A percentile compares a stretch with the other conserved stretches of the same genome.
Evolutionary conservation across 176 grass and related monocot genomes (phyloP).

Genomic region (Musa schizocarpa): DNA sequence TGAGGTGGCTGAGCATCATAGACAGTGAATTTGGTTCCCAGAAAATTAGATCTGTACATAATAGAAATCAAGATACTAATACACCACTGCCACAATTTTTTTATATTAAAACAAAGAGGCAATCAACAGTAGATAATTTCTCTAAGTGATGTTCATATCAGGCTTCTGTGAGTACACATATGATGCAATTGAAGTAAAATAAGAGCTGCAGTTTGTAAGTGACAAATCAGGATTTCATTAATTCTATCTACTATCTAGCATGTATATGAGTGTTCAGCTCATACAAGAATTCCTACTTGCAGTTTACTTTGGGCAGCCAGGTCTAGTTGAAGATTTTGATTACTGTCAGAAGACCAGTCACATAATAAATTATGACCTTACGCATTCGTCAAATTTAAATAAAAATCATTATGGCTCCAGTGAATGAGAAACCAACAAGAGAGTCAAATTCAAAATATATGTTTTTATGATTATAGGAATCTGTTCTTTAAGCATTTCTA

Average conservation of each 20-base stretch:
- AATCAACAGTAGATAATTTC: not conserved
- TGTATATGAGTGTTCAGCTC: no score
- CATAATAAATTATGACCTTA: not conserved
- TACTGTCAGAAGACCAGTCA: no score
- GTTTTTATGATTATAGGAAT: not conserved
- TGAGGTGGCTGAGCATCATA: slow-evolving; percentile 76
- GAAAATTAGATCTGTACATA: slow-evolving; percentile 75
- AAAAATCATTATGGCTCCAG: not conserved
- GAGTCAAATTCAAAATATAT: not conserved
- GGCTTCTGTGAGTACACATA: not conserved
- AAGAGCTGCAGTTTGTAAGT: not conserved
- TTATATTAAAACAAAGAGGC: not conserved
- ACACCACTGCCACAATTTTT: not conserved
- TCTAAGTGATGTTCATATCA: not conserved
- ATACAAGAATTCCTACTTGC: not conserved
- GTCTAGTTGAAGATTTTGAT: no score
- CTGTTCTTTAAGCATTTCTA: not conserved
- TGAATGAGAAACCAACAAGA: not conserved
- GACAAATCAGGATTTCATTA: not conserved
- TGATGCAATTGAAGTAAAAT: not conserved
- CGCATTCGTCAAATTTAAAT: not conserved
- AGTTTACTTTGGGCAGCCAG: not conserved
- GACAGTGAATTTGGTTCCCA: slow-evolving; percentile 78
- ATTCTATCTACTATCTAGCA: no score
- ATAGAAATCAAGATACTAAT: not conserved